phyloP scores from a whole-genome alignment of 768 basidiomycete species.

The Punctularia strigosozonata region DNA sequence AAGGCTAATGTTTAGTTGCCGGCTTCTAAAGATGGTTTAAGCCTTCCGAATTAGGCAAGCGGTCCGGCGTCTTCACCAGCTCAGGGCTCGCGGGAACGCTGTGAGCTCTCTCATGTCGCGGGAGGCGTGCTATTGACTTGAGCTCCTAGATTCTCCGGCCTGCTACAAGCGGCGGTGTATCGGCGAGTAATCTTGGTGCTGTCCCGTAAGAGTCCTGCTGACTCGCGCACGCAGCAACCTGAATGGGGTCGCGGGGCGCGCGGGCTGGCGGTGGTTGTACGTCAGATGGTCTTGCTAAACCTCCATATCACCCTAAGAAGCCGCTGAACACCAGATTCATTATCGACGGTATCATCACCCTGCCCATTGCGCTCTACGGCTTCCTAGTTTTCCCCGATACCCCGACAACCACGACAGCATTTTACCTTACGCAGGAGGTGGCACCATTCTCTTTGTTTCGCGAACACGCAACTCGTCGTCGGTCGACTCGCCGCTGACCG shows the following conservation, averaged over 20 bases:
- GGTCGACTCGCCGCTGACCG: background rate
- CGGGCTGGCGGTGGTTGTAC: slow-evolving; percentile 61
- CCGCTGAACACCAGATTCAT: slow-evolving; percentile 33
- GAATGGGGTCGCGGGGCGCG: slow-evolving; percentile 37
- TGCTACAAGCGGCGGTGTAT: slow-evolving; percentile 55
- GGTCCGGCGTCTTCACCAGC: slow-evolving; percentile 61
- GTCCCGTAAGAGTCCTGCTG: background rate
- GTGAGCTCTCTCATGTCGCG: slow-evolving; percentile 21
- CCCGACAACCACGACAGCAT: slow-evolving; percentile 49
- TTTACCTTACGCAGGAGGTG: slow-evolving; percentile 51
- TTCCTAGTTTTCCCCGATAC: slow-evolving; percentile 66
- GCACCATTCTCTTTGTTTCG: slow-evolving; percentile 1
- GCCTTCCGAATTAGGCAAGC: slow-evolving; percentile 55
- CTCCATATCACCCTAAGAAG: background rate
- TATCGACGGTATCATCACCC: slow-evolving; percentile 58
- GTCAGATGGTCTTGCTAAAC: slow-evolving; percentile 7
- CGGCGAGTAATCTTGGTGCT: slow-evolving; percentile 20
- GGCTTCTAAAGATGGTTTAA: too few relatives aligned
- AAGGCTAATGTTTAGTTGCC: slow-evolving; percentile 25
- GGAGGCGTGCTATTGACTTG: background rate
- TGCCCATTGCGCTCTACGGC: slow-evolving; percentile 62
- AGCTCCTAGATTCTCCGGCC: slow-evolving; percentile 42
- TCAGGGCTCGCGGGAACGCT: slow-evolving; percentile 50
- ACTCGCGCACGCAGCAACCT: slow-evolving; percentile 27
- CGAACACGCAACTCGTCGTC: slow-evolving; percentile 2